A percentile compares a stretch with the other conserved stretches of the same genome.
These are phyloP conservation scores for Epichloe coenophiala DNA, from an alignment of 2,329 filamentous ascomycete genomes.

Conservation along the genomic window DNA sequence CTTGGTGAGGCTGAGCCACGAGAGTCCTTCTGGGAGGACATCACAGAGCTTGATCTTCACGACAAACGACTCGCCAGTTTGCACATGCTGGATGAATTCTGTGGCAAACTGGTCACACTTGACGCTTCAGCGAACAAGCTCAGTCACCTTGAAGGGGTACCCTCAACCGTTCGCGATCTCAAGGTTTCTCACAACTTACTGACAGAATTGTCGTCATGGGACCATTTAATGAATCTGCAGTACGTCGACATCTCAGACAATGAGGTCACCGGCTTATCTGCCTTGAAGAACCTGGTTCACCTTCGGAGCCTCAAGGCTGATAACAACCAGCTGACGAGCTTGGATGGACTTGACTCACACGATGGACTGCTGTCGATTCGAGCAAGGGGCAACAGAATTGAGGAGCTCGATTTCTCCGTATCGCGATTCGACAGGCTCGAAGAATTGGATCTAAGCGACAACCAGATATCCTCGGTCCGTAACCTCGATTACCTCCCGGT, in stretches of 20 bases:
- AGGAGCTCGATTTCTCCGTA: constrained; percentile 56
- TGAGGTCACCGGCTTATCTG: constrained; percentile 65
- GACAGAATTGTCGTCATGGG: constrained; percentile 77
- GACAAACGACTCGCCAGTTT: constrained; percentile 64
- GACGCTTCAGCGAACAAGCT: constrained; percentile 72
- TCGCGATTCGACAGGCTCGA: constrained; percentile 58
- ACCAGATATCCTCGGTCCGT: constrained; percentile 48
- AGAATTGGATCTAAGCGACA: constrained; percentile 65
- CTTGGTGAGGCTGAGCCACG: constrained; percentile 83
- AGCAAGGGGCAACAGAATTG: constrained; percentile 58
- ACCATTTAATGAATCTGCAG: constrained; percentile 74
- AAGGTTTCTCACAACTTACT: constrained; percentile 64
- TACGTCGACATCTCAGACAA: constrained; percentile 88
- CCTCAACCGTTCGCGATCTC: constrained; percentile 58
- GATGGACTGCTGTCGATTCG: constrained; percentile 71
- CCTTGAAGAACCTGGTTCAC: constrained; percentile 67
- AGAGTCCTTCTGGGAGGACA: constrained; percentile 88
- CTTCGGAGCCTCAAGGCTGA: constrained; percentile 71
- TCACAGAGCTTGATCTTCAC: constrained; percentile 62
- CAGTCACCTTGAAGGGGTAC: constrained; percentile 68
- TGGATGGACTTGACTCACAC: constrained; percentile 67
- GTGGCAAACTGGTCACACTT: constrained; percentile 63
- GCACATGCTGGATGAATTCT: constrained; percentile 80
- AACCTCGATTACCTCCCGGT: constrained; percentile 54
- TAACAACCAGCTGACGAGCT: constrained; percentile 64